These are phyloP conservation scores for Fusarium pseudonygamai DNA, from an alignment of 2,329 filamentous ascomycete genomes.

Conservation along the genomic window DNA sequence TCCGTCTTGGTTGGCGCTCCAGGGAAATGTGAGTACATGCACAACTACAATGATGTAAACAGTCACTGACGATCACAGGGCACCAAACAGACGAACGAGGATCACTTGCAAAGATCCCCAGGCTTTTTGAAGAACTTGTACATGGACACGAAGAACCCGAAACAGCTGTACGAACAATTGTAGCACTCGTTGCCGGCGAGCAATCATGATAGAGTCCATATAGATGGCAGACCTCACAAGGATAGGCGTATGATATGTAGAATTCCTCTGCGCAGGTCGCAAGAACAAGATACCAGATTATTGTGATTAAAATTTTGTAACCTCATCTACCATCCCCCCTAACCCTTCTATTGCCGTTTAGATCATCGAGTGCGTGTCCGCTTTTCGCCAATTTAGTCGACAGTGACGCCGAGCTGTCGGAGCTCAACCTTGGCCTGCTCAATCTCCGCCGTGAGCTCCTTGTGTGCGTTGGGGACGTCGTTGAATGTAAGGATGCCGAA, in stretches of 20 bases:
- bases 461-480: slow-evolving; percentile 90
- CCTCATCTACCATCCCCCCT: background rate
- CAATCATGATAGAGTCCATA: slow-evolving; percentile 26
- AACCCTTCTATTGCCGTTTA: slow-evolving; percentile 36
- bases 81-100: slow-evolving; percentile 65
- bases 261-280: slow-evolving; percentile 21
- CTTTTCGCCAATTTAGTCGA: slow-evolving; percentile 64
- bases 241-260: background rate
- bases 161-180: slow-evolving; percentile 66
- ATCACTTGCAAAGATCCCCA: slow-evolving; percentile 66
- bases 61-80: slow-evolving; percentile 57
- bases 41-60: rapidly evolving
- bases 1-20: slow-evolving; percentile 66
- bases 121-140: slow-evolving; percentile 68
- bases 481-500: slow-evolving; percentile 96
- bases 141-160: slow-evolving; percentile 64
- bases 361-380: background rate
- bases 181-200: slow-evolving; percentile 66
- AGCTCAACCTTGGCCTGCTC: slow-evolving; percentile 79
- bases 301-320: slow-evolving; percentile 34
- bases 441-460: slow-evolving; percentile 88
- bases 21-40: slow-evolving; percentile 66
- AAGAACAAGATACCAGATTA: slow-evolving; percentile 25
- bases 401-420: slow-evolving; percentile 77
- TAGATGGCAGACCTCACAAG: background rate